Percentiles rank a stretch among this genome's conserved stretches.
These are phyloP conservation scores for Malassezia pachydermatis DNA, from an alignment of 1,284 basidiomycete genomes.

Conservation along the genomic window DNA sequence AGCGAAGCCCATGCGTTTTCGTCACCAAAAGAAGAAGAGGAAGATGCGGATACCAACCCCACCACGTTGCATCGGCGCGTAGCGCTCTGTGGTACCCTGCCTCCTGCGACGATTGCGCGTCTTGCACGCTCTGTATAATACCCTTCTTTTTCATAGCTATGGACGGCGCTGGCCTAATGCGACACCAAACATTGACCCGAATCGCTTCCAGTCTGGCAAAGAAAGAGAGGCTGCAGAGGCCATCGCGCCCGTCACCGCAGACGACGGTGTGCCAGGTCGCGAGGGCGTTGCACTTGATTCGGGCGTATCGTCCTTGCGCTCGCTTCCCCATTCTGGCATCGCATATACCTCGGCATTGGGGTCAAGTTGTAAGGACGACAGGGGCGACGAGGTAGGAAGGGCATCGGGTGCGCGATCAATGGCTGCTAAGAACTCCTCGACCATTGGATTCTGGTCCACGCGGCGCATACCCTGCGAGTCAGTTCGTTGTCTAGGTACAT, in stretches of 20 bases:
- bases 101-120: background rate
- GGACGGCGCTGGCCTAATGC: slow-evolving; percentile 25
- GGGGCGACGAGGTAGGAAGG: slow-evolving; percentile 36
- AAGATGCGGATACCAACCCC: too few relatives aligned
- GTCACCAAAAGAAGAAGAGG: too few relatives aligned
- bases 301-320: slow-evolving; percentile 19
- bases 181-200: slow-evolving; percentile 38
- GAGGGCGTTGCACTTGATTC: slow-evolving; percentile 1
- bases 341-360: slow-evolving; percentile 18
- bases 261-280: slow-evolving; percentile 8
- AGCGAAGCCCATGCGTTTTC: background rate
- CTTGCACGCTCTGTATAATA: background rate
- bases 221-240: slow-evolving; percentile 23
- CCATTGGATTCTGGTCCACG: slow-evolving; percentile 10
- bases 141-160: background rate
- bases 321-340: slow-evolving; percentile 15
- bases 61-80: slow-evolving; percentile 2
- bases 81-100: slow-evolving; percentile 5
- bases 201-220: slow-evolving; percentile 35
- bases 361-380: slow-evolving; percentile 57
- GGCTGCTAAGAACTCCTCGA: slow-evolving; percentile 16
- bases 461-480: slow-evolving; percentile 51
- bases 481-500: slow-evolving; percentile 61
- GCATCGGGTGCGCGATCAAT: slow-evolving; percentile 9
- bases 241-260: slow-evolving; percentile 9